A percentile compares a stretch with the other conserved stretches of the same genome.
Conservation (phyloP, 352 stramenopile genomes). For the Halophytophthora polymorphica region DNA sequence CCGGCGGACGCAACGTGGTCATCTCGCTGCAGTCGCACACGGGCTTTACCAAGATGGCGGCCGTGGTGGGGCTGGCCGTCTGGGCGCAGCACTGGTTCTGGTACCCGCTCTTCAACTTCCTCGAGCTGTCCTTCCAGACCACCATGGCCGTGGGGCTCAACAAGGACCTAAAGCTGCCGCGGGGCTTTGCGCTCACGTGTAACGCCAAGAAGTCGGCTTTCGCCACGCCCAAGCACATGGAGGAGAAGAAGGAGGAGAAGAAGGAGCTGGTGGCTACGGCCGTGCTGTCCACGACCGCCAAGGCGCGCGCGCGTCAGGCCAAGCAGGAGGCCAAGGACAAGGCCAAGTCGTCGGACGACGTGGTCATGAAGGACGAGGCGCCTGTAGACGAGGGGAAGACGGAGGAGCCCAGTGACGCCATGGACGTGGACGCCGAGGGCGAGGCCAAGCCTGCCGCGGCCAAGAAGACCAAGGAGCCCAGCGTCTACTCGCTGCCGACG, state of each 20-base stretch:
- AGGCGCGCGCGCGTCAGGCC: slow-evolving; percentile 92
- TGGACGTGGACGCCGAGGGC: slow-evolving; percentile 73
- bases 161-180: slow-evolving; percentile 97
- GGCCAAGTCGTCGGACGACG: slow-evolving; percentile 40
- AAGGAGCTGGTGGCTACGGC: slow-evolving; percentile 98
- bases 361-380: slow-evolving; percentile 42
- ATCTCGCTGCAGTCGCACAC: slow-evolving; percentile 95
- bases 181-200: slow-evolving; percentile 92
- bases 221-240: slow-evolving; percentile 96
- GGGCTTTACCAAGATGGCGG: slow-evolving; percentile 97
- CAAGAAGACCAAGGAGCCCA: slow-evolving; percentile 89
- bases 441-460: slow-evolving; percentile 31
- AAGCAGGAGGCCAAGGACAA: slow-evolving; percentile 91
- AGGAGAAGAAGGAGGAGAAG: slow-evolving; percentile 99
- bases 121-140: slow-evolving; percentile 95
- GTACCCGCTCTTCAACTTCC: slow-evolving; percentile 98
- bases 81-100: slow-evolving; percentile 99
- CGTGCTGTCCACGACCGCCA: slow-evolving; percentile 96
- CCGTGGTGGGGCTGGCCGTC: slow-evolving; percentile 94
- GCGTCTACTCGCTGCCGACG: slow-evolving; percentile 91
- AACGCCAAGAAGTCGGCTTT: slow-evolving; percentile 95
- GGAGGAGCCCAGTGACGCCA: slow-evolving; percentile 37
- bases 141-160: slow-evolving; percentile 97
- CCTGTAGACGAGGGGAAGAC: slow-evolving; percentile 49
- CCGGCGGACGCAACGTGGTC: slow-evolving; percentile 96